These are phyloP conservation scores for Termitomyces sp. DNA, from an alignment of 768 basidiomycete genomes.

Conservation along the genomic window DNA sequence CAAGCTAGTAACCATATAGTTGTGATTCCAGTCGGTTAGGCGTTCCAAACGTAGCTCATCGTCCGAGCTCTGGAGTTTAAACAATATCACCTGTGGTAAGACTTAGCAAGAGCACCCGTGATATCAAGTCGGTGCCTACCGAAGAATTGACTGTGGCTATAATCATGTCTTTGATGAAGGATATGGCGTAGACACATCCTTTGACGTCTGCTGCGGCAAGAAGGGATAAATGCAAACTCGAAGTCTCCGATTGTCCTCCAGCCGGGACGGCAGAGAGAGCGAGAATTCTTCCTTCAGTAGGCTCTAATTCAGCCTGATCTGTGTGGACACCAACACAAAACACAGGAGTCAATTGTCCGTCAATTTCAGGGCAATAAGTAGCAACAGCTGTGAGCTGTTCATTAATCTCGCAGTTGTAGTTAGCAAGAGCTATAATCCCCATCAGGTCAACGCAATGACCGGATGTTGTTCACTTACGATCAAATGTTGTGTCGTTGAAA, in stretches of 20 bases:
- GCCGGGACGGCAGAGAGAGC: constrained; percentile 41
- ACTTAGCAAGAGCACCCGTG: background rate
- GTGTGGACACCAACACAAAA: constrained; percentile 50
- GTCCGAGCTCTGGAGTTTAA: constrained; percentile 24
- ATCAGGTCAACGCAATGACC: background rate
- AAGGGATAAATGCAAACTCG: constrained; percentile 30
- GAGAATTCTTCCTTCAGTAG: constrained; percentile 56
- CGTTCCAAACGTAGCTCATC: constrained; percentile 28
- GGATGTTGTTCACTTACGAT: constrained; percentile 32
- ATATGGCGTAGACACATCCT: constrained; percentile 72
- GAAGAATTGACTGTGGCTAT: constrained; percentile 74
- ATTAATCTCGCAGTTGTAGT: constrained; percentile 43
- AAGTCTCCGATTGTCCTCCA: constrained; percentile 18
- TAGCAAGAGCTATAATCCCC: constrained; percentile 35
- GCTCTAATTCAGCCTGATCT: constrained; percentile 44
- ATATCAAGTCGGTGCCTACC: constrained; percentile 38
- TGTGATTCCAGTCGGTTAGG: constrained; percentile 71
- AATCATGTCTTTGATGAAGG: constrained; percentile 45
- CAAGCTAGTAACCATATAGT: constrained; percentile 73
- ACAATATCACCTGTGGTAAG: constrained; percentile 40
- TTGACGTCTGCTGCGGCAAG: constrained; percentile 42
- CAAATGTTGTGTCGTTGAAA: constrained; percentile 61
- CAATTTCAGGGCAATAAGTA: constrained; percentile 27
- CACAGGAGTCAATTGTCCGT: constrained; percentile 31
- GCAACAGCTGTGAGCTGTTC: constrained; percentile 65